Conservation (phyloP, 768 basidiomycete genomes). For the Peribolospora baueri region DNA sequence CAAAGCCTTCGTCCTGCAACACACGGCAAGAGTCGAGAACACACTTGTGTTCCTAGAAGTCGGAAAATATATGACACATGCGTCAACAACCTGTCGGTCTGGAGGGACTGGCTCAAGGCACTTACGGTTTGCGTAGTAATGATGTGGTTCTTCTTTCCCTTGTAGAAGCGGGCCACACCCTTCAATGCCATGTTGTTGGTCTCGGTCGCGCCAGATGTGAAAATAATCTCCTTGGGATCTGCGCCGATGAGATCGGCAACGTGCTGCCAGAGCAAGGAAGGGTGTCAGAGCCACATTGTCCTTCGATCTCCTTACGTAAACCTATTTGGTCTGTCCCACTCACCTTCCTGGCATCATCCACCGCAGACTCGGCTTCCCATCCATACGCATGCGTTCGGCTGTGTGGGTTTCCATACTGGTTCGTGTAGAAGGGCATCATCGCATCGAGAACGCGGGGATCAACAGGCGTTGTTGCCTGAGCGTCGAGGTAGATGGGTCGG, state of each 20-base stretch:
- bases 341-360: slow-evolving; percentile 74
- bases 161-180: slow-evolving; percentile 83
- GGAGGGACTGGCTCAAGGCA: neutral
- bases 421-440: slow-evolving; percentile 85
- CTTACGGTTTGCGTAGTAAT: neutral
- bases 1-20: slow-evolving; percentile 86
- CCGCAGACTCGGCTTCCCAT: slow-evolving; percentile 91
- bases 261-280: slow-evolving; percentile 28
- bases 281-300: neutral
- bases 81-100: neutral
- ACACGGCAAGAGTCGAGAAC: slow-evolving; percentile 93
- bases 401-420: slow-evolving; percentile 94
- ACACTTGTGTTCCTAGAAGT: slow-evolving; percentile 83
- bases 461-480: slow-evolving; percentile 81
- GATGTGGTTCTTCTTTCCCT: slow-evolving; percentile 73
- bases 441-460: slow-evolving; percentile 90
- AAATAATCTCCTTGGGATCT: slow-evolving; percentile 80
- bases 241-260: slow-evolving; percentile 83
- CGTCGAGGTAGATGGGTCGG: slow-evolving; percentile 82
- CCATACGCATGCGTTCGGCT: slow-evolving; percentile 96
- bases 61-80: slow-evolving; percentile 11
- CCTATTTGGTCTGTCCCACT: slow-evolving; percentile 3
- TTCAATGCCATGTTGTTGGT: slow-evolving; percentile 95
- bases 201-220: slow-evolving; percentile 95
- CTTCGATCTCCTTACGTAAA: neutral